Conservation (phyloP, 345 rosid species). For the Sonneratia caseolaris region DNA sequence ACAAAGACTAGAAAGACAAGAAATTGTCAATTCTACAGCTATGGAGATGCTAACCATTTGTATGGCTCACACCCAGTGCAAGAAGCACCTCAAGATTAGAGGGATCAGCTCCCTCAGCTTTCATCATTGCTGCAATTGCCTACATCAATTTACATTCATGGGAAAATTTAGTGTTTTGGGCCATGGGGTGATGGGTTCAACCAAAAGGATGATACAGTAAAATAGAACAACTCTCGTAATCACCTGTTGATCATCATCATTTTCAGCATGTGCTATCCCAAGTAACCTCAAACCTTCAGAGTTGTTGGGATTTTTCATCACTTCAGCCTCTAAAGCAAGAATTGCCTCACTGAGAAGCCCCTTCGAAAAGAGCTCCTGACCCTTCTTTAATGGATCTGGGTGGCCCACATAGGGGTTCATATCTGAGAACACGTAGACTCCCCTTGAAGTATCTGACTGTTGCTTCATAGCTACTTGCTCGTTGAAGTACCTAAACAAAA, state of each 20-base stretch:
- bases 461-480: constrained; percentile 61
- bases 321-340: constrained; percentile 99
- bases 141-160: constrained; percentile 23
- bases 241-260: constrained; percentile 99
- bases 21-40: too few relatives aligned
- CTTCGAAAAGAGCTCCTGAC: constrained; percentile 85
- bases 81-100: constrained; percentile 96
- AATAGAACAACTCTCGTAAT: constrained; percentile 5
- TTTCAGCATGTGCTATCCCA: constrained; percentile 97
- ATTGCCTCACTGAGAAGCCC: constrained; percentile 99
- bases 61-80: constrained; percentile 97
- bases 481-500: constrained; percentile 44
- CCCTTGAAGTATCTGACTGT: constrained; percentile 58
- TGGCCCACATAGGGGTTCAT: constrained; percentile 99
- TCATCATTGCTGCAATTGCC: constrained; percentile 99
- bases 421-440: constrained; percentile 92
- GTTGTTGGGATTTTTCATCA: constrained; percentile 89
- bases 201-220: background rate
- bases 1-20: too few relatives aligned
- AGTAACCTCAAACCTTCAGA: constrained; percentile 99
- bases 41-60: constrained; percentile 62
- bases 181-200: background rate
- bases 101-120: constrained; percentile 95
- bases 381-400: constrained; percentile 91
- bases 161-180: background rate